Base-by-base conservation (phyloP, 2,329 filamentous ascomycete genomes). In the Lachnellula cervina region DNA sequence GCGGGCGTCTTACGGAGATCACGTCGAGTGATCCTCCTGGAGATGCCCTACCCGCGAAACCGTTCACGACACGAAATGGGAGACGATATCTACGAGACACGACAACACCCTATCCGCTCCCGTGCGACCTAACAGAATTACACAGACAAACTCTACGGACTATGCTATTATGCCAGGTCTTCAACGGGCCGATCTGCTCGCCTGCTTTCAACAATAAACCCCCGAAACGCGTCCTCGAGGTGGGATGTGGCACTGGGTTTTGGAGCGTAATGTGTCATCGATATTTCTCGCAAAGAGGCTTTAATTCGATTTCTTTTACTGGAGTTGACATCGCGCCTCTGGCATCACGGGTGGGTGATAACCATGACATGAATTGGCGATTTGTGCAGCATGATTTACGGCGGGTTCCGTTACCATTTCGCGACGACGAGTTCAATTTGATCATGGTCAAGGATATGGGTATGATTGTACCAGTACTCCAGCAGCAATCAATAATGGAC, bases 201-300 rank as follows among this genome's bases (percentile, higher is more conserved):
- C 86, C 87, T 1, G 77, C 77, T 32, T 79, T 90, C 52, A 74
- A 79, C 44, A 79, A 82, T 60, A 82, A 83, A 47, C 85, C 89
- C 19, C 92, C 92, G 0, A 80, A 80, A 65, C 86, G 84, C 61
- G 87, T 97, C 28, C 78, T 97, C 23, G 93, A 97, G 68, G 74
- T 97, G 35, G 91, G 86, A 32, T 97, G 93, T 71, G 92, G 92
- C 17, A 88, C 88, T 19, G 93, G 84, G 23, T 89, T 95, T 69
- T 97, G 92, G 92, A 92, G 89, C 64, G 87, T 89, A 72, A 85
- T 90, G 76, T 95, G 90, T 70, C 88, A 96, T 70, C 83, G 89
- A 37, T 88, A 89, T 72, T 90, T 92, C 68, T 78, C 81, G 55
- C 79, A 82, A 49, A 77, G 81, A 54, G 90, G 90, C 14, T 80